Conservation (phyloP, 257 asterid species). For the Gynochthodes officinalis region DNA sequence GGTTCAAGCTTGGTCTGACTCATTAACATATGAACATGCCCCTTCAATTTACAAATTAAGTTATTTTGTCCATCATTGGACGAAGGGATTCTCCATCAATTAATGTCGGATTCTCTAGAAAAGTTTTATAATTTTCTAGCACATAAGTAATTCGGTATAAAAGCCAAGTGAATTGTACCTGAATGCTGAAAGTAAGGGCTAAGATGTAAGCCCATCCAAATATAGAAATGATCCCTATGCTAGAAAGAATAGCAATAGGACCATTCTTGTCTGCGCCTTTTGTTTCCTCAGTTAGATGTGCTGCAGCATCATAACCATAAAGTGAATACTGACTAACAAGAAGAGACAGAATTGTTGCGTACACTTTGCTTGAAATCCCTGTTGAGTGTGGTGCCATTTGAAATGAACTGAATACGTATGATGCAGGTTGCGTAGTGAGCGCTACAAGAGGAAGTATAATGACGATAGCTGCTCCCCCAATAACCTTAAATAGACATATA, state of each 20-base stretch:
- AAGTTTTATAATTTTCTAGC: no score
- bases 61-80: no score
- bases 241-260: conserved; percentile 43
- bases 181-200: conserved; percentile 51
- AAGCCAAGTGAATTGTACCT: conserved; percentile 20
- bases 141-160: background rate
- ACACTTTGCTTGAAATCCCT: conserved; percentile 32
- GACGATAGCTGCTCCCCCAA: conserved; percentile 36
- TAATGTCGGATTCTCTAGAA: no score
- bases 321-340: conserved; percentile 37
- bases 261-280: conserved; percentile 46
- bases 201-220: conserved; percentile 44
- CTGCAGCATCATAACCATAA: conserved; percentile 46
- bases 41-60: no score
- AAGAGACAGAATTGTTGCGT: conserved; percentile 33
- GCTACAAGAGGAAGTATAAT: conserved; percentile 47
- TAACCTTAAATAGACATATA: conserved; percentile 20
- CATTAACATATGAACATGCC: no score
- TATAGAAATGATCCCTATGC: conserved; percentile 39
- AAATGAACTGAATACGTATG: conserved; percentile 40
- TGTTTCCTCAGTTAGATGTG: conserved; percentile 49
- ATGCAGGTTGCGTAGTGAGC: conserved; percentile 32
- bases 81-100: no score
- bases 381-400: conserved; percentile 34
- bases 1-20: no score